phyloP scores from a whole-genome alignment of 2,329 filamentous ascomycete genomes.

The Fusarium nurragi region DNA sequence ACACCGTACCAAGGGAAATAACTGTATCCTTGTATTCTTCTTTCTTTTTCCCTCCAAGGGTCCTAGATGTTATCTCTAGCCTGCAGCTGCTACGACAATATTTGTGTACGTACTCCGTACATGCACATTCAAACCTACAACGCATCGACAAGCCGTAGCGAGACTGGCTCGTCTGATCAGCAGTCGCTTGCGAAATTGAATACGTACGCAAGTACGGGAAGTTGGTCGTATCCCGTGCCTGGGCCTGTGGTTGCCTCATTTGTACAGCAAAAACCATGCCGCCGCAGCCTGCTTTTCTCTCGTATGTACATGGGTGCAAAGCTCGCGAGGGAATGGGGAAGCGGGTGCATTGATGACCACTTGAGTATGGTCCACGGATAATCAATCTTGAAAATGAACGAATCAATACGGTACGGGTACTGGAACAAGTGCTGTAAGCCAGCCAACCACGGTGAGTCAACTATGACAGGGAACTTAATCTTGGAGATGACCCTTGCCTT shows the following conservation, averaged over 20 bases:
- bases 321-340: constrained; percentile 25
- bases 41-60: not conserved
- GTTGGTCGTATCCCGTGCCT: constrained; percentile 34
- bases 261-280: constrained; percentile 36
- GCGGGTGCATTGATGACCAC: constrained; percentile 38
- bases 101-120: not conserved
- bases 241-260: constrained; percentile 36
- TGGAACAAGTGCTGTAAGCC: constrained; percentile 1
- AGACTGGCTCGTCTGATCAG: constrained; percentile 33
- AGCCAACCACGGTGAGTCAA: constrained; percentile 32
- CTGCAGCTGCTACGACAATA: constrained; percentile 1
- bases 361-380: constrained; percentile 12
- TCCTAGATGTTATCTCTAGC: constrained; percentile 23
- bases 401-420: constrained; percentile 20
- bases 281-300: constrained; percentile 40
- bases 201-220: constrained; percentile 27
- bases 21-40: constrained; percentile 11
- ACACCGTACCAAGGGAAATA: constrained; percentile 9
- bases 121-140: constrained; percentile 5
- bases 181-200: constrained; percentile 34
- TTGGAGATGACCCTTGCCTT: constrained; percentile 30
- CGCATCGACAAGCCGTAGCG: not conserved
- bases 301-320: constrained; percentile 36
- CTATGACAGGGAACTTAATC: constrained; percentile 19
- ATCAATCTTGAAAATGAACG: constrained; percentile 29